These are phyloP conservation scores for Wickerhamiella slavikovae DNA, from an alignment of 805 yeast species.

Conservation along the genomic window DNA sequence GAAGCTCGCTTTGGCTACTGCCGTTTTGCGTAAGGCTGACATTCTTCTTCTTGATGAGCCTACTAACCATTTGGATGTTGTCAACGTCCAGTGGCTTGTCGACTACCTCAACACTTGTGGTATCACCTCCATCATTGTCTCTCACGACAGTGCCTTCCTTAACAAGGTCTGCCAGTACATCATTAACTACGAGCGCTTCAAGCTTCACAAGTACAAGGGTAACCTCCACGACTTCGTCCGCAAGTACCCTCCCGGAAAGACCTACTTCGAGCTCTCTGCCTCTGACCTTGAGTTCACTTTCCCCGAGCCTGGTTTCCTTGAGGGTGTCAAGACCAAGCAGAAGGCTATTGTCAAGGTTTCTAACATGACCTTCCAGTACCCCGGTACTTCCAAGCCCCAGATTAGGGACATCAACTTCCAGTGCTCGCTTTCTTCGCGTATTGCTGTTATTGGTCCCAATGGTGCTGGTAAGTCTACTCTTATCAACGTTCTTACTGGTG, in stretches of 20 bases:
- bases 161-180: conserved; percentile 95
- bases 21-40: conserved; percentile 95
- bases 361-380: conserved; percentile 97
- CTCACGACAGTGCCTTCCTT: conserved; percentile 99
- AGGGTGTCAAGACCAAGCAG: conserved; percentile 99
- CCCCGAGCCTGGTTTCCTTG: conserved; percentile 99
- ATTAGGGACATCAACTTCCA: conserved; percentile 83
- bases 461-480: conserved; percentile 99
- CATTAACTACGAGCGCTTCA: conserved; percentile 99
- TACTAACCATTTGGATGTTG: conserved; percentile 99
- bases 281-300: conserved; percentile 89
- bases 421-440: conserved; percentile 97
- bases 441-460: conserved; percentile 99
- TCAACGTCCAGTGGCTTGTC: conserved; percentile 98
- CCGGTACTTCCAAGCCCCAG: conserved; percentile 97
- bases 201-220: conserved; percentile 99
- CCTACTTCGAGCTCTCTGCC: conserved; percentile 97
- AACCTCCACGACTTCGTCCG: conserved; percentile 96
- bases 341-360: conserved; percentile 98
- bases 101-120: conserved; percentile 98
- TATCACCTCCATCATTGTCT: conserved; percentile 93
- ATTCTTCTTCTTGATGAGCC: conserved; percentile 97
- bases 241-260: conserved; percentile 96
- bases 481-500: conserved; percentile 98
- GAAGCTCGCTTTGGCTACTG: conserved; percentile 98